These are phyloP conservation scores for Floccularia luteovirens DNA, from an alignment of 768 basidiomycete species.

Conservation along the genomic window DNA sequence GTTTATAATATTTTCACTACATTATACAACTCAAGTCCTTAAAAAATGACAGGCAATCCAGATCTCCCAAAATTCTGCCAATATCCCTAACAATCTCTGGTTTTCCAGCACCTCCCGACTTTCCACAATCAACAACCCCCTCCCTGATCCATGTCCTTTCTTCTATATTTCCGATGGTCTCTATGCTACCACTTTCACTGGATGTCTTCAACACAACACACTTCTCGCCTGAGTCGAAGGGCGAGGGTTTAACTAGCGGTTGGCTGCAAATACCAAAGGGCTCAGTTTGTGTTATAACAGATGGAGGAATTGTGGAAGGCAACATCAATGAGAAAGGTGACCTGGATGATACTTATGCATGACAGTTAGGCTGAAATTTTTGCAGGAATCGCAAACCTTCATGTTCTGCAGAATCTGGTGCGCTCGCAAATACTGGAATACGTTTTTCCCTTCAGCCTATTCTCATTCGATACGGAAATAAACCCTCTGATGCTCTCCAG, in stretches of 20 bases:
- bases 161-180: constrained; percentile 49
- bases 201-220: constrained; percentile 46
- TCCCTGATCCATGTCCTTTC: constrained; percentile 47
- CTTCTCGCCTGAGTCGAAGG: constrained; percentile 62
- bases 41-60: constrained; percentile 45
- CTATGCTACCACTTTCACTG: constrained; percentile 54
- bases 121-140: constrained; percentile 23
- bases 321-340: constrained; percentile 46
- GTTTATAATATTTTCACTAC: too few species aligned
- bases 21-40: constrained; percentile 4
- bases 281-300: constrained; percentile 53
- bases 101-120: constrained; percentile 41
- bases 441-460: constrained; percentile 65
- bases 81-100: constrained; percentile 54
- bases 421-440: constrained; percentile 56
- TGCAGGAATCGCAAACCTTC: constrained; percentile 57
- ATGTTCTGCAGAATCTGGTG: constrained; percentile 56
- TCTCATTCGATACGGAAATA: constrained; percentile 69
- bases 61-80: constrained; percentile 59
- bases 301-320: constrained; percentile 64
- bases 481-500: constrained; percentile 53
- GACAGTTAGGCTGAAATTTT: background rate
- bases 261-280: constrained; percentile 65
- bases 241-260: constrained; percentile 68
- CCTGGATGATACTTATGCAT: constrained; percentile 10